Conservation (phyloP, 1,139 yeast species). For the Scheffersomyces lignicola region DNA sequence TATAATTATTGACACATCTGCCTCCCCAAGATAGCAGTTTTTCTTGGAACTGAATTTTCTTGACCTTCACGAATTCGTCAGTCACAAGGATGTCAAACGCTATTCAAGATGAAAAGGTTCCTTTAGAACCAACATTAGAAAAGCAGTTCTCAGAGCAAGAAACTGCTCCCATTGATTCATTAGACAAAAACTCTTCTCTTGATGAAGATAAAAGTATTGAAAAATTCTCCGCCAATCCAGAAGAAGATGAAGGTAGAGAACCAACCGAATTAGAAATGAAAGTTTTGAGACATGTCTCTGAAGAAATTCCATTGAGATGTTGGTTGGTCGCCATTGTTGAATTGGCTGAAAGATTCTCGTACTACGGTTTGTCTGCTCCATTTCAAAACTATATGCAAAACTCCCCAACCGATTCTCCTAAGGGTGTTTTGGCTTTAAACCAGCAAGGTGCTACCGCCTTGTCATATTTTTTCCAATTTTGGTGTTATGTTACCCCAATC, state of each 20-base stretch:
- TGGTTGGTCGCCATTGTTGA: conserved; percentile 80
- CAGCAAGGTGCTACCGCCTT: conserved; percentile 71
- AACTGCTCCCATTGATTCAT: background rate
- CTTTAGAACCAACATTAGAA: background rate
- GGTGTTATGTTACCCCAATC: conserved; percentile 82
- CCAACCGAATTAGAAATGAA: conserved; percentile 43
- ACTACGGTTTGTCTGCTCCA: conserved; percentile 75
- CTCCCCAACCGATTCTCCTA: conserved; percentile 43
- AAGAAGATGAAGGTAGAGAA: conserved; percentile 26
- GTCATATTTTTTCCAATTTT: conserved; percentile 74
- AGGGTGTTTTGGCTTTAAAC: conserved; percentile 65
- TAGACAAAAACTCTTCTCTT: background rate
- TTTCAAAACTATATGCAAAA: conserved; percentile 78
- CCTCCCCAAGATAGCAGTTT: too few relatives aligned
- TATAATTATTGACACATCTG: too few relatives aligned
- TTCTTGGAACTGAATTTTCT: too few relatives aligned
- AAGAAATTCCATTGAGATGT: conserved; percentile 44
- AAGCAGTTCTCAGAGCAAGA: conserved; percentile 1
- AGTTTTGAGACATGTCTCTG: conserved; percentile 43
- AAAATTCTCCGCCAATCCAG: conserved; percentile 4
- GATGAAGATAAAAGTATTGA: background rate
- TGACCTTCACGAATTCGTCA: too few relatives aligned
- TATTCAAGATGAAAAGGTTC: conserved; percentile 2
- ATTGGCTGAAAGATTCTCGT: conserved; percentile 81
- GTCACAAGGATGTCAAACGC: background rate